These are phyloP conservation scores for Dalbergia cochinchinensis DNA, from an alignment of 306 rosid species.

Conservation along the genomic window DNA sequence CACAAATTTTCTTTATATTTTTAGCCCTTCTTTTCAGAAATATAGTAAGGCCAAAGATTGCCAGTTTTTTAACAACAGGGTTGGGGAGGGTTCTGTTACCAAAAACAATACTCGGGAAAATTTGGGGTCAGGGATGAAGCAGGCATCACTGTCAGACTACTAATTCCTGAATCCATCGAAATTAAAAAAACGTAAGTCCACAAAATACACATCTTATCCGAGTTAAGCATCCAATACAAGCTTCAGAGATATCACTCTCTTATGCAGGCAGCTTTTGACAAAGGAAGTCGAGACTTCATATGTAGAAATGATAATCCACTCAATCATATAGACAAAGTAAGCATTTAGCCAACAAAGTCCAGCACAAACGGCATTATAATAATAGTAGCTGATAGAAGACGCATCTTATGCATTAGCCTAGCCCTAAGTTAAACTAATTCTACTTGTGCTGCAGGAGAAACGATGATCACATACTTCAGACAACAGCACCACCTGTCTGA, in stretches of 20 bases:
- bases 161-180: background rate
- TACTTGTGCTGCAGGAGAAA: background rate
- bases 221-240: constrained; percentile 15
- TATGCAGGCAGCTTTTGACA: background rate
- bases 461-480: constrained; percentile 3
- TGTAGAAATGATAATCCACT: constrained; percentile 31
- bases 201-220: background rate
- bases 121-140: no score
- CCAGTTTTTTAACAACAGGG: no score
- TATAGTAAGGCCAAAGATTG: no score
- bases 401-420: constrained; percentile 42
- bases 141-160: no score
- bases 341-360: constrained; percentile 22
- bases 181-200: background rate
- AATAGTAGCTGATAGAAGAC: constrained; percentile 20
- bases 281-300: constrained; percentile 2
- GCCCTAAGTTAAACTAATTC: constrained; percentile 22
- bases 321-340: constrained; percentile 51
- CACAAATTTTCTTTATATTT: no score
- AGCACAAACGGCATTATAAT: constrained; percentile 35
- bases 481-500: constrained; percentile 60
- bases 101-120: no score
- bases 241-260: background rate
- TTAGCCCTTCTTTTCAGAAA: no score
- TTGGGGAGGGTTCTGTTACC: no score